Base-by-base conservation (phyloP, 2,329 filamentous ascomycete genomes). In the Mycosphaerella sp. region DNA sequence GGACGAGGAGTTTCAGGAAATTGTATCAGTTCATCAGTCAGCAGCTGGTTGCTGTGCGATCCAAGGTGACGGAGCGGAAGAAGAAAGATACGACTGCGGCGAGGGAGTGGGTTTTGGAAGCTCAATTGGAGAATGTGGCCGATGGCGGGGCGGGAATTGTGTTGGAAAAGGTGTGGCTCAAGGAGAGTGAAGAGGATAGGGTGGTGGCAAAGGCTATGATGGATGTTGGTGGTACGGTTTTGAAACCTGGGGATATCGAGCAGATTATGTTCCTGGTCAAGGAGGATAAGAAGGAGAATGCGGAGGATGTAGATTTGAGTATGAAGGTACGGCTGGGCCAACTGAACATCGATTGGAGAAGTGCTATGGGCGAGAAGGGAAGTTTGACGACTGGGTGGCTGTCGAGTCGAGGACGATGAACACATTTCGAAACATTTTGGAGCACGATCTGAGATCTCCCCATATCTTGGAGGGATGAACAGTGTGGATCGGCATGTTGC, bases 21-120 rank as follows among this genome's bases (percentile, higher is more conserved):
- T 75, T 98, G 56, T 98, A 97, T 71, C 93, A 97, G 70, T 98
- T 98, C 68, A 85, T 95, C 52, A 93, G 91, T 67, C 92, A 95
- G 74, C 83, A 89, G 39, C 87, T 90, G 56, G 76, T 98, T 62
- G 89, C 91, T 59, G 92, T 98, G 55, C 79, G 92, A 59, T 96
- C 92, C 0, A 98, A 97, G 70, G 82, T 89, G 2, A 87, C 87
- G 3, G 78, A 83, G 48, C 67, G 62, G 12, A 64, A 61, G 41
- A 69, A 74, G 2, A 64, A 73, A 9, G 73, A 69, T 48, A 72
- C 74, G 17, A 70, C 69, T 38, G 63, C 72, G 42, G 63, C 73
- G 42, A 70, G 72, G 53, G 57, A 62, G 45, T 95, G 89, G 80
- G 84, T 89, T 11, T 77, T 98, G 47, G 93, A 98, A 71, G 93